Evolutionary conservation across 1,284 basidiomycete genomes (phyloP).

Genomic region (Cutaneotrichosporon mucoides): DNA sequence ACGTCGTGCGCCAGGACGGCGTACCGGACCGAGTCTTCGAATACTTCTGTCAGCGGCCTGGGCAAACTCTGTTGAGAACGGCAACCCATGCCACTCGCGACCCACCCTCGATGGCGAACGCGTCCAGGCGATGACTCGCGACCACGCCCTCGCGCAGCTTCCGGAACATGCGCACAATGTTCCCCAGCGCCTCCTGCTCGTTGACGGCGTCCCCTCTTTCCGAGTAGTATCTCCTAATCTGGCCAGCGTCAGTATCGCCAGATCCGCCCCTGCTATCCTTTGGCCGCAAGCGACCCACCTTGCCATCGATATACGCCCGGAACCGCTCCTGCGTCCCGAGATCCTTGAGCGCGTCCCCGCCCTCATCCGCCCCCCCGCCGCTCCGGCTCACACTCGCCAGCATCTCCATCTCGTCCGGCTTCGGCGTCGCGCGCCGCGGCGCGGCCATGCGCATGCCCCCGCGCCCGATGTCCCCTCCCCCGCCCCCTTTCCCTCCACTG

Average conservation of each 20-base stretch:
- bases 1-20: conserved; percentile 37
- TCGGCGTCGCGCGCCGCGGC: background rate
- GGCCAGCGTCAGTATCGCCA: too few species aligned
- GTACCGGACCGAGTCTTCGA: conserved; percentile 40
- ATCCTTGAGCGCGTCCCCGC: conserved; percentile 48
- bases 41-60: conserved; percentile 30
- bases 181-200: conserved; percentile 37
- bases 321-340: conserved; percentile 37
- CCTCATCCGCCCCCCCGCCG: conserved; percentile 39
- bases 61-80: too few species aligned
- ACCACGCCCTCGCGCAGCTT: conserved; percentile 48
- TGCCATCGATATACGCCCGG: conserved; percentile 41
- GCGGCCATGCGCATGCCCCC: background rate
- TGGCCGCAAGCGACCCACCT: conserved; percentile 22
- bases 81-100: too few species aligned
- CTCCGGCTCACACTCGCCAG: conserved; percentile 38
- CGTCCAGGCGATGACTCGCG: conserved; percentile 39
- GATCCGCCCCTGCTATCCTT: too few species aligned
- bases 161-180: conserved; percentile 42
- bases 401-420: conserved; percentile 34
- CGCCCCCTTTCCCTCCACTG: background rate
- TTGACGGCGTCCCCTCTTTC: conserved; percentile 19
- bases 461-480: background rate
- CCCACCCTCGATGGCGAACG: conserved; percentile 46
- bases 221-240: too few species aligned